Evolutionary conservation across 2,329 filamentous ascomycete species (phyloP).

Genomic region (Colletotrichum aenigma): DNA sequence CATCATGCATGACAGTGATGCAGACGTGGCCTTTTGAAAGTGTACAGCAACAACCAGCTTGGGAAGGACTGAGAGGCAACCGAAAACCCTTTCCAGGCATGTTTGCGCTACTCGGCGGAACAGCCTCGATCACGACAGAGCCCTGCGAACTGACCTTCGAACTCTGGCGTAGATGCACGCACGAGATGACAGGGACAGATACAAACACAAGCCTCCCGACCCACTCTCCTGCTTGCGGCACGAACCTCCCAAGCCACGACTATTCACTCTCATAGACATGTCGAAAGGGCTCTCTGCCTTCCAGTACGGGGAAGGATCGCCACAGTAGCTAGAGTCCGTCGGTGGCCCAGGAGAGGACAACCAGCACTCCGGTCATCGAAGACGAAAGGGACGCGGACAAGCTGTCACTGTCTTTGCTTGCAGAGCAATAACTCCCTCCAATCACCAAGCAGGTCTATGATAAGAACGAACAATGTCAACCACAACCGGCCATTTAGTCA

Average conservation of each 20-base stretch:
- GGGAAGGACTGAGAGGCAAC: no score
- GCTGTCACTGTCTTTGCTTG: background rate
- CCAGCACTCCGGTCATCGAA: accelerated
- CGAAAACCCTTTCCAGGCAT: no score
- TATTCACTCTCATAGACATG: background rate
- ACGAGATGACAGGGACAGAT: no score
- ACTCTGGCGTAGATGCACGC: no score
- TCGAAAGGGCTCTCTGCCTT: background rate
- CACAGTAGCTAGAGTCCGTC: background rate
- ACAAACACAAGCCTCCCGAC: no score
- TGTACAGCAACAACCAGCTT: no score
- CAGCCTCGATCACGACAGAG: no score
- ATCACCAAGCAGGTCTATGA: background rate
- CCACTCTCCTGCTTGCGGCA: no score
- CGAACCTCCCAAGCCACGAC: background rate
- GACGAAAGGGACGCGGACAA: background rate
- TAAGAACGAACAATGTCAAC: background rate
- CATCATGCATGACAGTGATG: background rate
- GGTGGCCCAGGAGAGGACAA: background rate
- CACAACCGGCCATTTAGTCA: background rate
- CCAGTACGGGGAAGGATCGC: background rate
- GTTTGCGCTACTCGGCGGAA: no score
- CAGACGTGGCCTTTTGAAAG: no score
- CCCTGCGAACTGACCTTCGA: no score
- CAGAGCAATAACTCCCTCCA: background rate